phyloP scores from a whole-genome alignment of 306 rosid species.

The Rosa persica region DNA sequence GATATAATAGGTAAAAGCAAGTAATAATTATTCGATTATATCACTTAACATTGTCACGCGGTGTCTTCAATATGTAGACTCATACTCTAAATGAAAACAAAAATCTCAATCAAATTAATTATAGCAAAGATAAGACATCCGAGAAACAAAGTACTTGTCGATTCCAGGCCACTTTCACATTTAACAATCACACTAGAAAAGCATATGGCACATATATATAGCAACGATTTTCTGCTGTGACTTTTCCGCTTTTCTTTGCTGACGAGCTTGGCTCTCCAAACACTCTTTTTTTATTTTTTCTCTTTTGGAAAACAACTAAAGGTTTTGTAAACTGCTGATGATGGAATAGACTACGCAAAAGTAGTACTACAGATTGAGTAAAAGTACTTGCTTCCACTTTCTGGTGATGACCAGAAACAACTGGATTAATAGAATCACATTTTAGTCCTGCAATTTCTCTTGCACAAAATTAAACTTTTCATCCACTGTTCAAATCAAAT shows the following conservation, averaged over 20 bases:
- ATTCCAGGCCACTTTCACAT: neutral
- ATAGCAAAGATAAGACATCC: no score
- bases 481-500: neutral
- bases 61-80: no score
- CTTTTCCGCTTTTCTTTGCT: neutral
- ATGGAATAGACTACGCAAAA: neutral
- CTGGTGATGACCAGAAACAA: constrained; percentile 19
- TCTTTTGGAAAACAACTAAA: neutral
- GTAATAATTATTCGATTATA: no score
- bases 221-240: neutral
- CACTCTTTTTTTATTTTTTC: neutral
- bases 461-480: constrained; percentile 1
- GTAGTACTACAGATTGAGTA: neutral
- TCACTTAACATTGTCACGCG: no score
- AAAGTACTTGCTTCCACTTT: neutral
- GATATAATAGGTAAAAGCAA: no score
- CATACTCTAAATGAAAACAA: no score
- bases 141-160: no score
- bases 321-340: neutral
- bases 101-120: no score
- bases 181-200: neutral
- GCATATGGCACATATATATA: neutral
- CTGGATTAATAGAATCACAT: constrained; percentile 37
- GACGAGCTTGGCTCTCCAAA: neutral
- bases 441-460: constrained; percentile 21